Evolutionary conservation across 148 eudicot genomes (phyloP).

Genomic region (Polygonum maritimum): DNA sequence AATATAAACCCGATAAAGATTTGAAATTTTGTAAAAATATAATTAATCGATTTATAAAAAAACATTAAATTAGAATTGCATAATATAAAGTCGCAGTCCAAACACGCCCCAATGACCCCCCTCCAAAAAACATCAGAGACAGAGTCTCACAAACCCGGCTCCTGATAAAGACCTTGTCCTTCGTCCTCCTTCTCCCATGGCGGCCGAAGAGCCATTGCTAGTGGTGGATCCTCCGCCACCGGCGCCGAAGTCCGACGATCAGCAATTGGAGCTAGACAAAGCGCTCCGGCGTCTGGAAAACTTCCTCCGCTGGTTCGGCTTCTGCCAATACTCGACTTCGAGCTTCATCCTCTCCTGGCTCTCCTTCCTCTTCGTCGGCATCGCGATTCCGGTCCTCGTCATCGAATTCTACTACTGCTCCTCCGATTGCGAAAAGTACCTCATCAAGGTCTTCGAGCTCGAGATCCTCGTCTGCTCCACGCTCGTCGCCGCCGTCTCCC

Average conservation of each 20-base stretch:
- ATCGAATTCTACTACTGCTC: slow-evolving; percentile 36
- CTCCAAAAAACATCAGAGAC: not conserved
- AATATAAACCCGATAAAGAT: no score
- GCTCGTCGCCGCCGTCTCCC: slow-evolving; percentile 45
- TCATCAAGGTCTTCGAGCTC: slow-evolving; percentile 49
- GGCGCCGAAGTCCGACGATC: not conserved
- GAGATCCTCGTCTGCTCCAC: slow-evolving; percentile 49
- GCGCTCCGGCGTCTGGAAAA: slow-evolving; percentile 26
- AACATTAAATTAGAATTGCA: not conserved
- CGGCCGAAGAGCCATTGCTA: slow-evolving; percentile 8
- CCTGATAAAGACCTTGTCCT: not conserved
- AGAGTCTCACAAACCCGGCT: not conserved
- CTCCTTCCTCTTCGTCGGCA: slow-evolving; percentile 36
- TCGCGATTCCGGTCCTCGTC: slow-evolving; percentile 34
- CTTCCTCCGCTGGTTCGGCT: slow-evolving; percentile 44
- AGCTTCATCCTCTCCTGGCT: slow-evolving; percentile 35
- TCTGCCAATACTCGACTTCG: slow-evolving; percentile 31
- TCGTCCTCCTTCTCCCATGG: not conserved
- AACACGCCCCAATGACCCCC: not conserved
- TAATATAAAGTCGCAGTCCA: not conserved
- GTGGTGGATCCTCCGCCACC: slow-evolving; percentile 8
- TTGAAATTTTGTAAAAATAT: not conserved
- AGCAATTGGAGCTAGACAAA: slow-evolving; percentile 10
- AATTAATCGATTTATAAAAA: not conserved
- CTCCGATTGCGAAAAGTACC: slow-evolving; percentile 31